Evolutionary conservation across 495 filamentous ascomycete species (phyloP), one percentile per base, ranked within the genome.

Genomic region (Penicillium atrosanguineum): DNA sequence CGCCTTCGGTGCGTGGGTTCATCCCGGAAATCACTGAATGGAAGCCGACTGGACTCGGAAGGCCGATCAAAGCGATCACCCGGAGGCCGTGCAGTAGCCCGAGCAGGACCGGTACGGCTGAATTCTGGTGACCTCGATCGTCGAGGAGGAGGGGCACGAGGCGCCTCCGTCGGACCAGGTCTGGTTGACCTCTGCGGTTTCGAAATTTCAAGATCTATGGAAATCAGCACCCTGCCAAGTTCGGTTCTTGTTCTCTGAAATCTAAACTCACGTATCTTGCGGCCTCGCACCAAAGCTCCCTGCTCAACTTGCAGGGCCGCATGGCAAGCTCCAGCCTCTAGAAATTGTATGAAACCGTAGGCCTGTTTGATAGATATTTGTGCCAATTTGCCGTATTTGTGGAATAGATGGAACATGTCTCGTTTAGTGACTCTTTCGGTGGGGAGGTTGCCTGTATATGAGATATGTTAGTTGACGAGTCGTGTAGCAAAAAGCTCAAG

Each of bases 321-420:
- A 53, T 82, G 75, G 57, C 90, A 94, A 59, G 90, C 85, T 12
- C 73, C 73, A 4, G 83, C 72, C 34, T 91, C 89, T 49, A 95
- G 78, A 55, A 93, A 98, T 65, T 98, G 94, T 38, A 97, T 91
- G 62, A 98, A 98, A 4, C 94, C 94, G 72, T 96, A 98, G 2
- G 91, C 91, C 67, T 92, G 90, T 64, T 97, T 97, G 63, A 98
- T 89, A 2, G 92, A 96, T 37, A 98, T 90, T 67, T 98, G 94
- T 3, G 93, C 93, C 34, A 98, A 74, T 50, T 85, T 87, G 31
- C 94, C 94, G 69, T 91, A 92, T 40, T 81, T 80, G 64, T 87
- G 84, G 62, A 98, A 98, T 15, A 90, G 78, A 54, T 93, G 87
- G 63, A 95, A 97, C 36, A 97, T 80, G 67, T 97, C 93, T 53